Percentiles rank a stretch among this genome's conserved stretches.
These are phyloP conservation scores for Hibiscus syriacus DNA, from an alignment of 345 rosid genomes.

Conservation along the genomic window DNA sequence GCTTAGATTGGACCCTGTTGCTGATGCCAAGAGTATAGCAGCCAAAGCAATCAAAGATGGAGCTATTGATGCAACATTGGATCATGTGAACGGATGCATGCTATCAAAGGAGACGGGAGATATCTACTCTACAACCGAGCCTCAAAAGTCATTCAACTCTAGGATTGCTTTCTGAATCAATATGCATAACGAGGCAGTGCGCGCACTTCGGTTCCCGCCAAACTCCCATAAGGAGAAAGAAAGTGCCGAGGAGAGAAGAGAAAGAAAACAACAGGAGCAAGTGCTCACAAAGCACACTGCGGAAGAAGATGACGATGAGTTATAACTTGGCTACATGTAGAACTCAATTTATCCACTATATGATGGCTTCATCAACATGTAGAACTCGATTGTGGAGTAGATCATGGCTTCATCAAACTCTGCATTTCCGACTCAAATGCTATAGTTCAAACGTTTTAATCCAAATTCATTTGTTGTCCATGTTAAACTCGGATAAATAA, in stretches of 20 bases:
- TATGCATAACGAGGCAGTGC: too few relatives aligned
- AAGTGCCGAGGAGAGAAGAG: slow-evolving; percentile 47
- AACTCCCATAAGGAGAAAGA: slow-evolving; percentile 57
- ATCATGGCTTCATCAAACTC: too few relatives aligned
- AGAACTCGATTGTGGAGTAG: too few relatives aligned
- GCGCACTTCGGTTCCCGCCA: slow-evolving; percentile 49
- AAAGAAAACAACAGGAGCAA: slow-evolving; percentile 46
- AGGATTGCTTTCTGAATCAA: slow-evolving; percentile 51
- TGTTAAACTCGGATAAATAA: too few relatives aligned
- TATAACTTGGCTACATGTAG: neutral
- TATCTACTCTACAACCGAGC: slow-evolving; percentile 51
- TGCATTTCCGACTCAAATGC: too few relatives aligned
- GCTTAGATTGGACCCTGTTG: slow-evolving; percentile 43
- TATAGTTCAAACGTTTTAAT: too few relatives aligned
- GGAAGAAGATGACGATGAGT: slow-evolving; percentile 48
- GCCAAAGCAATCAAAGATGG: slow-evolving; percentile 50
- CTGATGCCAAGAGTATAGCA: slow-evolving; percentile 48
- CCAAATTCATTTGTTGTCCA: too few relatives aligned
- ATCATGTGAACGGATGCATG: too few relatives aligned
- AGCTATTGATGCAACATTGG: slow-evolving; percentile 46
- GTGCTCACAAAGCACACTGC: slow-evolving; percentile 54
- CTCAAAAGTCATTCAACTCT: slow-evolving; percentile 44
- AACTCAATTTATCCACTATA: too few relatives aligned
- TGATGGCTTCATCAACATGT: too few relatives aligned
- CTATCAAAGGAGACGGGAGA: slow-evolving; percentile 59